Conservation (phyloP, 2,329 filamentous ascomycete species). For the Aspergillus sp. region DNA sequence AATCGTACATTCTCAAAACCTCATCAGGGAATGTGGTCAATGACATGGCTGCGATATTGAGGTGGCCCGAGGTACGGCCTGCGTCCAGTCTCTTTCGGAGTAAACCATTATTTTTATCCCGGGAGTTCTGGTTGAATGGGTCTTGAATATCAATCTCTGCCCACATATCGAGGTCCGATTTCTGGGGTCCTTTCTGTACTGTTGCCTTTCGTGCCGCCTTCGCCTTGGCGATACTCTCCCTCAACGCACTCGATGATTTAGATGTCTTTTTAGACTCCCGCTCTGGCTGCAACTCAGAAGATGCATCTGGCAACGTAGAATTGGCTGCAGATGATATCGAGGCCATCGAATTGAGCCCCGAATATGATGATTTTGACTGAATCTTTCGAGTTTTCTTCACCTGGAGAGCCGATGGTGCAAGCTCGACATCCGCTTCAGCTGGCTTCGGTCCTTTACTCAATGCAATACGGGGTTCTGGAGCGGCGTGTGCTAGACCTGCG, state of each 20-base stretch:
- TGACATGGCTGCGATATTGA: slow-evolving; percentile 85
- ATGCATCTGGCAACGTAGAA: slow-evolving; percentile 30
- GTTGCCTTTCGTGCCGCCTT: slow-evolving; percentile 73
- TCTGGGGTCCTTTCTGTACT: slow-evolving; percentile 29
- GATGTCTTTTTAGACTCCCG: slow-evolving; percentile 44
- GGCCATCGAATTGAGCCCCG: slow-evolving; percentile 30
- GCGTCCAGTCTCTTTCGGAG: slow-evolving; percentile 70
- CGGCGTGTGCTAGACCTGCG: slow-evolving; percentile 48
- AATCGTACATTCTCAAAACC: slow-evolving; percentile 87
- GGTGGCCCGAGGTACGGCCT: slow-evolving; percentile 73
- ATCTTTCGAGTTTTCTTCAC: slow-evolving; percentile 39
- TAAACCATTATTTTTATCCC: slow-evolving; percentile 63
- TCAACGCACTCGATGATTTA: slow-evolving; percentile 76
- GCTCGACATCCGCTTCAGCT: slow-evolving; percentile 36
- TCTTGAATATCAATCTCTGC: slow-evolving; percentile 46
- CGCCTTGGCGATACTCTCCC: slow-evolving; percentile 90
- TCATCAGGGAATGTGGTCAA: slow-evolving; percentile 77
- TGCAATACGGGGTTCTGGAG: slow-evolving; percentile 54
- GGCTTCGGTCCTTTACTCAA: slow-evolving; percentile 58
- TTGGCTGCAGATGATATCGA: slow-evolving; percentile 33
- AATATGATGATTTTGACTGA: slow-evolving; percentile 30
- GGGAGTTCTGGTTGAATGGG: slow-evolving; percentile 61
- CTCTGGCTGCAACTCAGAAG: slow-evolving; percentile 29
- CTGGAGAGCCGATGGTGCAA: slow-evolving; percentile 38
- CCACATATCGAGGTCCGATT: slow-evolving; percentile 39